phyloP scores from a whole-genome alignment of 2,329 filamentous ascomycete genomes.

The Lachnellula occidentalis region DNA sequence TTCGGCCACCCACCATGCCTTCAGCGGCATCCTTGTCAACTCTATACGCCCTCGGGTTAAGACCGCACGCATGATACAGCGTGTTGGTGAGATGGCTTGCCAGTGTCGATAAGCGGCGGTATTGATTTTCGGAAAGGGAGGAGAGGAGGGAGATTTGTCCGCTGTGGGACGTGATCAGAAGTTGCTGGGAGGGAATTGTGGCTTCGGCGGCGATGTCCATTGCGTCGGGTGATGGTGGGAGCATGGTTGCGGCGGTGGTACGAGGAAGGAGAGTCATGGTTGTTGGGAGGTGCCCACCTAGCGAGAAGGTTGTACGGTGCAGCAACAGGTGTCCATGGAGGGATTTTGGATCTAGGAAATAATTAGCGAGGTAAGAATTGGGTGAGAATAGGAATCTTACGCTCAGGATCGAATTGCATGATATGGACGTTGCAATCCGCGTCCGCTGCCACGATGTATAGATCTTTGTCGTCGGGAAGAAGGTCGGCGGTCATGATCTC shows the following conservation, averaged over 20 bases:
- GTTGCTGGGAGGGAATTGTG: conserved; percentile 36
- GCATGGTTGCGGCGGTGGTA: conserved; percentile 43
- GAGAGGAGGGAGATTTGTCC: conserved; percentile 74
- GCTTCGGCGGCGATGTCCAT: conserved; percentile 25
- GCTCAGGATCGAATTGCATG: conserved; percentile 90
- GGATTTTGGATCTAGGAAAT: conserved; percentile 73
- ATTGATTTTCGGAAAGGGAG: conserved; percentile 71
- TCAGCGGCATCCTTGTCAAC: conserved; percentile 48
- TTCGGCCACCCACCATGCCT: conserved; percentile 38
- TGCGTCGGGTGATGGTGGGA: conserved; percentile 39
- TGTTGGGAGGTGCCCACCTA: conserved; percentile 70
- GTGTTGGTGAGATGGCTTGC: conserved; percentile 73
- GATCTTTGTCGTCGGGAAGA: conserved; percentile 74
- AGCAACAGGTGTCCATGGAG: conserved; percentile 83
- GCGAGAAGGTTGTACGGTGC: conserved; percentile 81
- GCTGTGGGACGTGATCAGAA: conserved; percentile 69
- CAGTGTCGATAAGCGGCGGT: conserved; percentile 77
- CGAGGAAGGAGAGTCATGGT: conserved; percentile 71
- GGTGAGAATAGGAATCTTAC: conserved; percentile 46
- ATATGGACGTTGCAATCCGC: conserved; percentile 82
- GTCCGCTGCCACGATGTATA: conserved; percentile 80
- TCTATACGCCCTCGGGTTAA: conserved; percentile 80
- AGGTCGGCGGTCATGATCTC: conserved; percentile 82
- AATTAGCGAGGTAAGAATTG: conserved; percentile 1
- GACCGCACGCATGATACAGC: conserved; percentile 68